Percentiles rank a stretch among this genome's conserved stretches.
Conservation (phyloP, 1,139 yeast genomes). For the Debaryomyces nepalensis region DNA sequence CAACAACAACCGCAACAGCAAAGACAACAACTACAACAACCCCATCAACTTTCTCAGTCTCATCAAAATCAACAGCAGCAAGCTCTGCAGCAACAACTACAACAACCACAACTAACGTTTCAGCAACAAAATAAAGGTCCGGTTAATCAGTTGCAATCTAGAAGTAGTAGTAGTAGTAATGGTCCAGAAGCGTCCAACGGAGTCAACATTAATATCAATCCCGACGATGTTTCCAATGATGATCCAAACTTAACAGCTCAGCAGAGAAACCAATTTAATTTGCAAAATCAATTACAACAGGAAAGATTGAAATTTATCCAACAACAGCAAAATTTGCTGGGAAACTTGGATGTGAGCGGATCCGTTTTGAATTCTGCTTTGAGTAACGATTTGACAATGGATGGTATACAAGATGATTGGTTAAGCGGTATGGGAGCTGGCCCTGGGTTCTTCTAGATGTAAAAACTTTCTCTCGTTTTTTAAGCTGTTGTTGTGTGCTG, state of each 20-base stretch:
- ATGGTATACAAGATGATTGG: slow-evolving; percentile 31
- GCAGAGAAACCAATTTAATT: slow-evolving; percentile 27
- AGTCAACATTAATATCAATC: neutral
- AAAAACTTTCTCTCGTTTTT: neutral
- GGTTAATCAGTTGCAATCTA: neutral
- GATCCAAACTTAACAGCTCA: slow-evolving; percentile 20
- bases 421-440: slow-evolving; percentile 44
- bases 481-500: too few species aligned
- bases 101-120: slow-evolving; percentile 22
- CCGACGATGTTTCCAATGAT: neutral
- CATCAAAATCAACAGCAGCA: slow-evolving; percentile 18
- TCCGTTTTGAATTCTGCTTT: slow-evolving; percentile 9
- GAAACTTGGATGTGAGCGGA: neutral
- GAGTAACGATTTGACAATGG: slow-evolving; percentile 10
- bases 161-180: neutral
- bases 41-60: too few species aligned
- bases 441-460: slow-evolving; percentile 32
- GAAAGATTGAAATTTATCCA: slow-evolving; percentile 18
- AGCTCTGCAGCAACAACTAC: slow-evolving; percentile 13
- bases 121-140: slow-evolving; percentile 11
- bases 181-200: neutral
- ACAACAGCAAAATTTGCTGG: slow-evolving; percentile 17
- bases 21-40: slow-evolving; percentile 19
- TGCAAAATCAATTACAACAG: slow-evolving; percentile 26
- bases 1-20: slow-evolving; percentile 19